These are phyloP conservation scores for Nakazawaea holstii DNA, from an alignment of 805 yeast species.

Conservation along the genomic window DNA sequence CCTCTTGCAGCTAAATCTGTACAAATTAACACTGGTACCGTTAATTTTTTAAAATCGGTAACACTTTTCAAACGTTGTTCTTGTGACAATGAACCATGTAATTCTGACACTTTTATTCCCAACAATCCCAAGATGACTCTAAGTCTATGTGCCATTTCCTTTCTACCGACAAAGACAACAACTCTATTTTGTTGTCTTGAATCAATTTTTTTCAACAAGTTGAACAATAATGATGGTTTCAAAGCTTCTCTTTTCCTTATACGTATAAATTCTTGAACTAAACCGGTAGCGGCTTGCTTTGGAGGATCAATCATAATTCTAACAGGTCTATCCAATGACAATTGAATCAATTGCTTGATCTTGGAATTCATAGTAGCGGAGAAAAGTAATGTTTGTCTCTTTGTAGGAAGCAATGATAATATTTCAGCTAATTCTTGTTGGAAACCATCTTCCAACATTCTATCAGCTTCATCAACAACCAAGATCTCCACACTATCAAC, in stretches of 20 bases:
- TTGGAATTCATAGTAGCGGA: conserved; percentile 98
- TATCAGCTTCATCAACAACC: conserved; percentile 96
- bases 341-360: conserved; percentile 80
- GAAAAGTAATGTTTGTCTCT: conserved; percentile 88
- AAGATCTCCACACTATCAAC: conserved; percentile 89
- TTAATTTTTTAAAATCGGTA: conserved; percentile 72
- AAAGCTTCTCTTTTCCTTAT: conserved; percentile 82
- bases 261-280: conserved; percentile 91
- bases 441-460: conserved; percentile 99
- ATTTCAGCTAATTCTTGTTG: conserved; percentile 92
- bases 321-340: conserved; percentile 86
- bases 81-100: conserved; percentile 81
- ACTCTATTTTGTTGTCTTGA: conserved; percentile 60
- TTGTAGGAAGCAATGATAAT: conserved; percentile 76
- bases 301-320: conserved; percentile 96
- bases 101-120: conserved; percentile 73
- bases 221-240: conserved; percentile 78
- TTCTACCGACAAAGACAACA: conserved; percentile 88
- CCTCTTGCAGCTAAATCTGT: conserved; percentile 99
- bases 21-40: conserved; percentile 86
- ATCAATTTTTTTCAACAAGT: conserved; percentile 64
- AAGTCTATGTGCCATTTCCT: conserved; percentile 83
- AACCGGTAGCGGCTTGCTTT: conserved; percentile 85
- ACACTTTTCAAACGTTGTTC: conserved; percentile 90
- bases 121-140: conserved; percentile 70